phyloP scores from a whole-genome alignment of 2,329 filamentous ascomycete species.

The Claviceps arundinis region DNA sequence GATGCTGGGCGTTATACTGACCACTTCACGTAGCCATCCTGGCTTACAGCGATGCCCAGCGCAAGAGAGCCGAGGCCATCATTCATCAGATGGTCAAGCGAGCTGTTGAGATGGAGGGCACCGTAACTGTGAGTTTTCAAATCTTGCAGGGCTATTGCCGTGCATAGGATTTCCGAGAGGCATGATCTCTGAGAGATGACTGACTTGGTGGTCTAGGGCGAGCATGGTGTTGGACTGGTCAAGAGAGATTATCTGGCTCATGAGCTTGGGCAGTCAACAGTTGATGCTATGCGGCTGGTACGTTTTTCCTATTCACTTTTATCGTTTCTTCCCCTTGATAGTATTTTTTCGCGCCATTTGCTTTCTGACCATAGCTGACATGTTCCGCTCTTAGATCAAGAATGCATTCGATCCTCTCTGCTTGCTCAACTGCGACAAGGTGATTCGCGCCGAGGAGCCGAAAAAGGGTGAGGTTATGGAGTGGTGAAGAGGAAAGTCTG shows the following conservation, averaged over 20 bases:
- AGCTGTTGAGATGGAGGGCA: constrained; percentile 74
- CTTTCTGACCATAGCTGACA: background rate
- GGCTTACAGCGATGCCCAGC: constrained; percentile 51
- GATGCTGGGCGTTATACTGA: background rate
- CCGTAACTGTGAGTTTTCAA: constrained; percentile 44
- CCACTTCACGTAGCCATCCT: constrained; percentile 31
- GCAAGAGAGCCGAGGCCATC: constrained; percentile 51
- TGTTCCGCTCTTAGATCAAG: constrained; percentile 46
- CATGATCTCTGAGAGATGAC: background rate
- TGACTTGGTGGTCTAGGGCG: constrained; percentile 34
- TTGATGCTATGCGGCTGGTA: constrained; percentile 74
- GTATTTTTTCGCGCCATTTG: background rate
- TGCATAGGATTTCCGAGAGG: background rate
- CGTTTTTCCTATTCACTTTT: constrained; percentile 11
- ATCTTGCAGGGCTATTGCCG: constrained; percentile 9
- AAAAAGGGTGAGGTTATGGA: constrained; percentile 28
- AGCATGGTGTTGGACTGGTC: constrained; percentile 72
- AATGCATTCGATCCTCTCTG: constrained; percentile 65
- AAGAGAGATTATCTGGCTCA: constrained; percentile 75
- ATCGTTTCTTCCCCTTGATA: background rate
- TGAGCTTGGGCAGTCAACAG: constrained; percentile 60
- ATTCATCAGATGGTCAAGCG: constrained; percentile 79
- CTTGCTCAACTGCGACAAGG: constrained; percentile 56
- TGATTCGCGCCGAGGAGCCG: constrained; percentile 44
- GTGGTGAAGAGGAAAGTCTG: constrained; percentile 21